Conservation (phyloP, 108 stramenopile species). For the Pseudonitzschia multiseries region DNA sequence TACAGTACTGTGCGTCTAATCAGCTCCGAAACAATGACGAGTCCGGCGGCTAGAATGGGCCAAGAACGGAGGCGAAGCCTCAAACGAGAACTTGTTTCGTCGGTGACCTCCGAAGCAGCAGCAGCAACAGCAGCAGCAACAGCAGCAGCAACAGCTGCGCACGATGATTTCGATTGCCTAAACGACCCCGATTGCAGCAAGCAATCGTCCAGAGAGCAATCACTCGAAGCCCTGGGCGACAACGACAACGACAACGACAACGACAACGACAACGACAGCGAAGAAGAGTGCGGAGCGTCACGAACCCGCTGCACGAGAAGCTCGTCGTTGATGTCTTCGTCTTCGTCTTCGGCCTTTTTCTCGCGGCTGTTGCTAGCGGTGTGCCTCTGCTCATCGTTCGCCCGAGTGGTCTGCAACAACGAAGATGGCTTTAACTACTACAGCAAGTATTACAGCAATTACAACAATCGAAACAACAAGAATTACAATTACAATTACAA, state of each 20-base stretch:
- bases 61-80: background rate
- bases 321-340: background rate
- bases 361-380: background rate
- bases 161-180: too few species aligned
- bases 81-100: background rate
- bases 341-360: background rate
- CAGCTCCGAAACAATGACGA: too few species aligned
- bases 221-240: background rate
- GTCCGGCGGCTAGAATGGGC: background rate
- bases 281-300: background rate
- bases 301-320: too few species aligned
- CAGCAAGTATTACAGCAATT: background rate
- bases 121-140: background rate
- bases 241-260: background rate
- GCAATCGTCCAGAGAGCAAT: background rate
- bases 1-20: too few species aligned
- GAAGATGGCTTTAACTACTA: background rate
- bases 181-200: too few species aligned
- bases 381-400: background rate
- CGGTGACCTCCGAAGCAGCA: background rate
- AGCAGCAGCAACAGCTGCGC: background rate
- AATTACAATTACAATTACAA: slow-evolving; percentile 6
- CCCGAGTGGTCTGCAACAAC: background rate
- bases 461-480: slow-evolving; percentile 7
- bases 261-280: background rate